Evolutionary conservation across 352 stramenopile species (phyloP).

Genomic region (Pythium utonaiense): DNA sequence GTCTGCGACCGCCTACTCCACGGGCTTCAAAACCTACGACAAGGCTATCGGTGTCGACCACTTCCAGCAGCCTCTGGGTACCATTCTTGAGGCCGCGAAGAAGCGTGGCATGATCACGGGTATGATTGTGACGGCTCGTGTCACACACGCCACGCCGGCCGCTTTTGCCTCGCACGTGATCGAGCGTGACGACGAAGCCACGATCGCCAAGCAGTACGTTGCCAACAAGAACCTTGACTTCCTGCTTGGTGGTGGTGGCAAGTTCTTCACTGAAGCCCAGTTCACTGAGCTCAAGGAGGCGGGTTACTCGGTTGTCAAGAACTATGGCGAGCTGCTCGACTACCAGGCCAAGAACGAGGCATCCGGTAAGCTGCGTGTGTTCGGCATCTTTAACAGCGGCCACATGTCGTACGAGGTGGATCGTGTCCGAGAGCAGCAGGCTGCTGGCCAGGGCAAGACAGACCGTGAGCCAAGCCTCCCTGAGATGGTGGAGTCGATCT

Average conservation of each 20-base stretch:
- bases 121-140: conserved; percentile 64
- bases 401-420: conserved; percentile 77
- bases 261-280: conserved; percentile 51
- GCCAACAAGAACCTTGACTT: conserved; percentile 72
- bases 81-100: conserved; percentile 58
- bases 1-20: conserved; percentile 50
- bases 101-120: conserved; percentile 61
- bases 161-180: conserved; percentile 52
- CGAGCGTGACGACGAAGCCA: conserved; percentile 49
- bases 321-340: conserved; percentile 51
- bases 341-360: conserved; percentile 48
- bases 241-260: conserved; percentile 43
- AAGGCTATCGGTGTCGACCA: conserved; percentile 53
- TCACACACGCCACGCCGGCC: conserved; percentile 57
- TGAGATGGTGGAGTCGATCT: conserved; percentile 61
- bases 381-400: conserved; percentile 54
- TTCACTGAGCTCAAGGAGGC: conserved; percentile 35
- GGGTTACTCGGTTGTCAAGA: conserved; percentile 48
- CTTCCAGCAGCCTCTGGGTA: conserved; percentile 50
- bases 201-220: conserved; percentile 58
- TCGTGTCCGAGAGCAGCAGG: conserved; percentile 33
- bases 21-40: conserved; percentile 67
- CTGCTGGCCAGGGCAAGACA: conserved; percentile 29
- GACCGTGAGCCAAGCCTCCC: conserved; percentile 49
- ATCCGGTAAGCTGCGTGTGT: conserved; percentile 44